phyloP scores from a whole-genome alignment of 225 moss, liverwort and hornwort genomes.

The Thuidium tamariscinum region DNA sequence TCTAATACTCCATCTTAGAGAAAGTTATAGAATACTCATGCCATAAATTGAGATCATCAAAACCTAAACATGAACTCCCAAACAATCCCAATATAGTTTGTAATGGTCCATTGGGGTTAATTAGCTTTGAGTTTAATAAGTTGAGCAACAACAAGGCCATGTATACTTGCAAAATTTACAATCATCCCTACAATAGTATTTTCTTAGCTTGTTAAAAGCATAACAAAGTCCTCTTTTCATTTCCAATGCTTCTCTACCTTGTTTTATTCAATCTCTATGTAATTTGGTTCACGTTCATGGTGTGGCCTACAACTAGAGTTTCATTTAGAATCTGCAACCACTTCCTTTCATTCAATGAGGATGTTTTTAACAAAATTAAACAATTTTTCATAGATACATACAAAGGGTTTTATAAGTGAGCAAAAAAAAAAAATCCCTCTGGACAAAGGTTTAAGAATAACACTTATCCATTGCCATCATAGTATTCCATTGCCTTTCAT shows the following conservation, averaged over 20 bases:
- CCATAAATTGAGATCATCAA: background rate
- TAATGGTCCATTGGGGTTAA: background rate
- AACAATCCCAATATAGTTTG: background rate
- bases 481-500: slow-evolving; percentile 71
- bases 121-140: background rate
- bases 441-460: background rate
- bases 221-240: slow-evolving; percentile 64
- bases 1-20: background rate
- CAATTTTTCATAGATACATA: background rate
- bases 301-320: slow-evolving; percentile 47
- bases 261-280: slow-evolving; percentile 60
- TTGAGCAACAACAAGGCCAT: background rate
- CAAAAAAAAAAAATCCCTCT: background rate
- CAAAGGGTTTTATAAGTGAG: background rate
- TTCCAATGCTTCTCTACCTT: slow-evolving; percentile 62
- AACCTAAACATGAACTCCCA: background rate
- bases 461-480: slow-evolving; percentile 63
- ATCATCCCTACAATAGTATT: slow-evolving; percentile 38
- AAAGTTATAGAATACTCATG: background rate
- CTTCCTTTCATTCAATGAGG: background rate
- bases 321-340: slow-evolving; percentile 69
- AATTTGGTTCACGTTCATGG: slow-evolving; percentile 83
- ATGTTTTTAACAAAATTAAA: background rate
- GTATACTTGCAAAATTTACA: slow-evolving; percentile 30
- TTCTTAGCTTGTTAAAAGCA: slow-evolving; percentile 55